Conservation (phyloP, 148 eudicot genomes). For the Rhododendron ovatum region DNA sequence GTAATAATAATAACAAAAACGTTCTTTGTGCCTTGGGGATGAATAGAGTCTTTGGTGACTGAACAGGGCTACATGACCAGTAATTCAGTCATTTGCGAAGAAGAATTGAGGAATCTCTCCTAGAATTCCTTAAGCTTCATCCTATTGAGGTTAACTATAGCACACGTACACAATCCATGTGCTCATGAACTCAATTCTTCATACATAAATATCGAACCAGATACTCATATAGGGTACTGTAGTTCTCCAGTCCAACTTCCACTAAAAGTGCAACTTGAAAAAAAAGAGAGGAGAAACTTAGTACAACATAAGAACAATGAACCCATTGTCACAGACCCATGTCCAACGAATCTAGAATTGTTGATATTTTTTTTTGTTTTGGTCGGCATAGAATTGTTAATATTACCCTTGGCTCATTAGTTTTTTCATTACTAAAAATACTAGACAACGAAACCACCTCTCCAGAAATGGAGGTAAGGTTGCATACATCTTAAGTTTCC, state of each 20-base stretch:
- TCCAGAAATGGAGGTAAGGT: neutral
- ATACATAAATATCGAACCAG: neutral
- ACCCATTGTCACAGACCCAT: neutral
- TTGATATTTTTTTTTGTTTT: too few relatives aligned
- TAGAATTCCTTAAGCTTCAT: neutral
- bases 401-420: neutral
- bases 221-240: neutral
- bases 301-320: neutral
- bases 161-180: neutral
- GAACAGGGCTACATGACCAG: neutral
- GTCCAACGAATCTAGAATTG: neutral
- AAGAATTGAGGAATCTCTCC: neutral
- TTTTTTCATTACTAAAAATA: neutral
- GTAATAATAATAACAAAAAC: too few relatives aligned
- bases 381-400: neutral
- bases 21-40: neutral
- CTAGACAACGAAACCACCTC: neutral
- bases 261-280: too few relatives aligned
- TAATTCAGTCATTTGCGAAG: neutral
- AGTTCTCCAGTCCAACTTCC: neutral
- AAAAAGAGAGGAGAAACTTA: too few relatives aligned
- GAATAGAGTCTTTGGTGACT: neutral
- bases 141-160: neutral
- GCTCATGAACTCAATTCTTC: neutral
- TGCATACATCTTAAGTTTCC: neutral